phyloP scores from a whole-genome alignment of 306 rosid species.

The Cucumis cinereus region DNA sequence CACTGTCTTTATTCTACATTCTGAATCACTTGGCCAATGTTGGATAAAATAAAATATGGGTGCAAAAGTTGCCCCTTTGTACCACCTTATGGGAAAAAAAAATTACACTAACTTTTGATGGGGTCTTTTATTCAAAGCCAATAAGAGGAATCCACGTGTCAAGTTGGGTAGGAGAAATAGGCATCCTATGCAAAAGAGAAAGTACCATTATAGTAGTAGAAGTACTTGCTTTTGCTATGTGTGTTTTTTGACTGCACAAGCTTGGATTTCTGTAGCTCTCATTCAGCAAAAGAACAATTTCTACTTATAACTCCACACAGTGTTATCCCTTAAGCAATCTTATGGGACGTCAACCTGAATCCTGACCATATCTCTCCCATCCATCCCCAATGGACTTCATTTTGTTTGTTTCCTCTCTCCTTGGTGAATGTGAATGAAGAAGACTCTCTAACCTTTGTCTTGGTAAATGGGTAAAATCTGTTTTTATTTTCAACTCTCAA shows the following conservation, averaged over 20 bases:
- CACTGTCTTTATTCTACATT: background rate
- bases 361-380: conserved; percentile 12
- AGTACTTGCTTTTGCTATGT: background rate
- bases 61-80: background rate
- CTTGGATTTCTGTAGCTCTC: background rate
- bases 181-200: conserved; percentile 3
- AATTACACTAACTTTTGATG: background rate
- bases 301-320: background rate
- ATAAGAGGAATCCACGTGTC: background rate
- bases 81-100: background rate
- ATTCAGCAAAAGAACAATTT: background rate
- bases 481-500: background rate
- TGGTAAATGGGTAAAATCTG: background rate
- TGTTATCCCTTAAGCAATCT: conserved; percentile 2
- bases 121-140: background rate
- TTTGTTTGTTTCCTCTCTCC: conserved; percentile 5
- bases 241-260: background rate
- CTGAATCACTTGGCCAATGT: background rate
- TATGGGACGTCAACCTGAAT: conserved; percentile 10
- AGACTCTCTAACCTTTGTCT: background rate
- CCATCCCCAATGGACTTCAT: background rate
- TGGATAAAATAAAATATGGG: background rate
- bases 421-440: background rate
- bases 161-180: background rate
- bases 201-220: background rate